phyloP scores from a whole-genome alignment of 192 early-diverging fungal genomes.

The Spizellomyces punctatus region DNA sequence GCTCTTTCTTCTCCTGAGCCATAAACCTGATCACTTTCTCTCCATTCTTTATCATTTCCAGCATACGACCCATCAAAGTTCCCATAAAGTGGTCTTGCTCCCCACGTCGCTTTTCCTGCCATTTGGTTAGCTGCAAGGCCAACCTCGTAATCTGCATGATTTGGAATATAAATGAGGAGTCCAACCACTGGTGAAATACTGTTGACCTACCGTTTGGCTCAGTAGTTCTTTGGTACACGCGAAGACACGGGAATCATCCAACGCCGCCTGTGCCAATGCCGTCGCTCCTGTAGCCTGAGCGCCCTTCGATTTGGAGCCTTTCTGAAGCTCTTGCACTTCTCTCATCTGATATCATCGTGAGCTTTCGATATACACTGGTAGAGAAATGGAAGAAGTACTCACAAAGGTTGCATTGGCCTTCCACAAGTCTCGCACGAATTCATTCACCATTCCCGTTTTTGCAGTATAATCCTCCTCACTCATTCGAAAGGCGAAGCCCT shows the following conservation, averaged over 20 bases:
- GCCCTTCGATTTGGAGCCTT: neutral
- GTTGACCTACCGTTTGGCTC: slow-evolving; percentile 7
- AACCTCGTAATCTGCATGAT: slow-evolving; percentile 28
- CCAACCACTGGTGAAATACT: neutral
- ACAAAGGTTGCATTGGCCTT: slow-evolving; percentile 42
- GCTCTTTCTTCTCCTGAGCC: slow-evolving; percentile 49
- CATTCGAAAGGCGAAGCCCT: slow-evolving; percentile 43
- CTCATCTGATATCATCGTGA: slow-evolving; percentile 28
- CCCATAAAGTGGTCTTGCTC: slow-evolving; percentile 53
- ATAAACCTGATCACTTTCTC: slow-evolving; percentile 45
- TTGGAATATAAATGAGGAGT: neutral
- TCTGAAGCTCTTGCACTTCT: slow-evolving; percentile 17
- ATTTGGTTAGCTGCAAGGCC: slow-evolving; percentile 47
- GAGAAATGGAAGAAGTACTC: slow-evolving; percentile 14
- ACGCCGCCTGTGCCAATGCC: neutral
- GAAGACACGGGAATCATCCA: slow-evolving; percentile 46
- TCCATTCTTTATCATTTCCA: slow-evolving; percentile 45
- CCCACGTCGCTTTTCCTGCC: slow-evolving; percentile 41
- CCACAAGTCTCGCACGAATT: slow-evolving; percentile 51
- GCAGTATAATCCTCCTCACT: slow-evolving; percentile 50
- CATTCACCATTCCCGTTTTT: slow-evolving; percentile 47
- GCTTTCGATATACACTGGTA: slow-evolving; percentile 12
- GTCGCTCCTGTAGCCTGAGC: too few relatives aligned
- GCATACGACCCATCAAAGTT: slow-evolving; percentile 36
- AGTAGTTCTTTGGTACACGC: slow-evolving; percentile 50